These are phyloP conservation scores for Telfairia occidentalis DNA, from an alignment of 331 rosid genomes.

Conservation along the genomic window DNA sequence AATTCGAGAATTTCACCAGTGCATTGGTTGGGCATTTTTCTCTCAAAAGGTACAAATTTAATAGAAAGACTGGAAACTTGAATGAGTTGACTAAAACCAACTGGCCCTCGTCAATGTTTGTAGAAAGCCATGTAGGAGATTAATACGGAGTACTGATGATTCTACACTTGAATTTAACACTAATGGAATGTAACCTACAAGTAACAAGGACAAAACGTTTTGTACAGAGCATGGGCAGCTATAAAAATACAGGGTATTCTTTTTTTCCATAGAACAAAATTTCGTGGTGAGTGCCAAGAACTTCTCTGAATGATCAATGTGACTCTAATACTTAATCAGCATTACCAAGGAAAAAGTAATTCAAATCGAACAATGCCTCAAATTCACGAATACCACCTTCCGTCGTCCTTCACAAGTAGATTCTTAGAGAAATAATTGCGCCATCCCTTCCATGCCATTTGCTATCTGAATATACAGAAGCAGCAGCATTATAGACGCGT, in stretches of 20 bases:
- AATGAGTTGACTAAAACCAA: background rate
- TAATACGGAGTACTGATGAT: background rate
- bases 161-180: background rate
- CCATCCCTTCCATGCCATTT: background rate
- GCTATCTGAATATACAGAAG: background rate
- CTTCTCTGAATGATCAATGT: background rate
- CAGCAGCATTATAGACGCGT: background rate
- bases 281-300: background rate
- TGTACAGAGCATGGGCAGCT: background rate
- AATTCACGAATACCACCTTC: background rate
- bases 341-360: background rate
- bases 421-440: background rate
- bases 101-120: background rate
- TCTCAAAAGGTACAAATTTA: background rate
- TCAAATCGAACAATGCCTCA: background rate
- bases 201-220: background rate
- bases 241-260: background rate
- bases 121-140: background rate
- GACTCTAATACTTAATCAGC: background rate
- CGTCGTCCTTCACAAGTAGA: background rate
- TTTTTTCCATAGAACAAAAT: background rate
- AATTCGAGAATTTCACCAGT: background rate
- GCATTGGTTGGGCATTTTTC: background rate
- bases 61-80: background rate
- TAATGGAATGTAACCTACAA: background rate